Evolutionary conservation across 352 stramenopile species (phyloP), one percentile per base, ranked within the genome.

Genomic region (Phytophthora palmivora): DNA sequence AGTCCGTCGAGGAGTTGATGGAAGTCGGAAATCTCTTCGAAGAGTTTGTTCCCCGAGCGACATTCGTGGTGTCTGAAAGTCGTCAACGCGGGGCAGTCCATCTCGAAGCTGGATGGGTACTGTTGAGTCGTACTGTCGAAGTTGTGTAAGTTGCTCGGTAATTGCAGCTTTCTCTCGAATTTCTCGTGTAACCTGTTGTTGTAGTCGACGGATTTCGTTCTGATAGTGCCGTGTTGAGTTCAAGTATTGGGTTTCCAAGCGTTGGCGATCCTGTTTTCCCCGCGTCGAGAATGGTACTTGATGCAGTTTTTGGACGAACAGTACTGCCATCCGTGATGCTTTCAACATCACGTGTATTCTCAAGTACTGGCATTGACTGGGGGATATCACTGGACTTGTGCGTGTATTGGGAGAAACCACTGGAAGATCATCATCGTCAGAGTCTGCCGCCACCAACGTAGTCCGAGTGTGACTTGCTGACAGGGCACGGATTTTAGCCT

Each of bases 191-290:
- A 93, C 61, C 51, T 93, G 82, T 50, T 81, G 68, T 51, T 88
- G 78, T 16, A 93, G 44, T 3, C 84, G 78, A 38, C 74, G 73
- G 49, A 93, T 88, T 55, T 91, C 80, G 24, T 82, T 87, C 49
- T 91, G 78, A 36, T 77, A 84, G 38, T 93, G 84, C 2, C 75
- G 74, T 30, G 58, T 61, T 2, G 77, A 72, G 32, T 78, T 86
- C 24, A 80, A 47, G 10, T 78, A 74, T 32, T 48, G 46, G 3
- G 51, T 41, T 58, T 62, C 52, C n/a, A 57, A 44, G 1, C 41
- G 46, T 34, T 46, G 56, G 2, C 22, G 47, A 33, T 57, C 52
- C 22, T 55, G 63, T 36, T 47, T 64, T 0, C n/a, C 53, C 42
- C 1, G 19, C 22, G 3, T 11, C 30, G 19, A 67, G 38, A 5